Base-by-base conservation (phyloP, 345 rosid genomes). In the Syzygium aqueum region DNA sequence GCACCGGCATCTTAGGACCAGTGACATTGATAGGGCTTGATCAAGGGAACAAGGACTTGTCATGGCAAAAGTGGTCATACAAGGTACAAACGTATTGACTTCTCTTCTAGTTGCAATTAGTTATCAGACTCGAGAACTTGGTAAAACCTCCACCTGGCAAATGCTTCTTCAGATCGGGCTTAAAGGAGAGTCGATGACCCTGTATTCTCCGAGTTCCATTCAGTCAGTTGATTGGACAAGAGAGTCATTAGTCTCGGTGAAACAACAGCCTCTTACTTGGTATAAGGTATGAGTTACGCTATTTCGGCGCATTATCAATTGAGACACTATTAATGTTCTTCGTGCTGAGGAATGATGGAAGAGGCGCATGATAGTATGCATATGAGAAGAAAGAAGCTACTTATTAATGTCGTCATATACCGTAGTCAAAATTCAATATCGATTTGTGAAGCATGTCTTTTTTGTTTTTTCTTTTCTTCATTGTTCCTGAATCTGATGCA, bases 21-120 rank as follows among this genome's bases (percentile, higher is more conserved):
- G 94, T 92, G 80, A 89, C 92, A 33, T 85, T 97, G 23, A 87
- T 87, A 16, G 98, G 99, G 53, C 93, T 95, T 57, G 93, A 95
- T 77, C 91, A 90, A 63, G 97, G 98, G 85, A 89, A 84, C 46
- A 89, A 88, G 89, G 98, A 96, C 91, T 89, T 96, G 86, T 89
- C 98, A 77, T 91, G 96, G 95, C 92, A 95, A 87, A 94, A 94
- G 86, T 97, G 99, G 99, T 93, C 96, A n/a, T 94, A 94, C 91
- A 92, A 93, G 98, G 99, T 96, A 49, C 54, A 53, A 13, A 51
- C 40, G 2, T n/a, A 5, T 37, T 5, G 82, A 33, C 82, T 73
- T 73, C 82, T 37, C 49, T 33, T 73, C 80, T 19, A 33, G 49
- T 73, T 51, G 53, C 30, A 51, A 84, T 22, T 51, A 84, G 54